phyloP scores from a whole-genome alignment of 371 early-diverging fungal genomes.

The Lichtheimia ramosa region DNA sequence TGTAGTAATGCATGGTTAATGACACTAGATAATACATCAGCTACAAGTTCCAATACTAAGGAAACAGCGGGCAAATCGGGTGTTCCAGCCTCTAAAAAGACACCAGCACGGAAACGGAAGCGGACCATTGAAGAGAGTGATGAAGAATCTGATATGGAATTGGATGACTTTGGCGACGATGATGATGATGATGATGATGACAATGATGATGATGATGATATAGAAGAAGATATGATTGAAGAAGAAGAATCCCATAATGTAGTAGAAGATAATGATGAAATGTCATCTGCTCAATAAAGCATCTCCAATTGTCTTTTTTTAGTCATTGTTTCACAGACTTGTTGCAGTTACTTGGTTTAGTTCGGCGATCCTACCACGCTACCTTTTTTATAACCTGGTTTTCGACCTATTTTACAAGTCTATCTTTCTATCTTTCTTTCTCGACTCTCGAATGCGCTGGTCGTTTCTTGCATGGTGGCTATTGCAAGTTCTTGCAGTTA shows the following conservation, averaged over 20 bases:
- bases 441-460: no score
- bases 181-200: constrained; percentile 1
- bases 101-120: constrained; percentile 4
- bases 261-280: not conserved
- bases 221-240: constrained; percentile 1
- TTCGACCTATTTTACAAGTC: no score
- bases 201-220: constrained; percentile 2
- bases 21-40: not conserved
- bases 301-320: no score
- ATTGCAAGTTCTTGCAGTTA: no score
- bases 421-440: no score
- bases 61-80: not conserved
- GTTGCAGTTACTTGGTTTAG: no score
- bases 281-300: no score
- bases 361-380: no score
- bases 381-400: no score
- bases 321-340: no score
- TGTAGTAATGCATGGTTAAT: not conserved
- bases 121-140: not conserved
- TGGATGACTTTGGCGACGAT: not conserved
- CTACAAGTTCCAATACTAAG: not conserved
- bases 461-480: no score
- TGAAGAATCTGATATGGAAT: constrained; percentile 5
- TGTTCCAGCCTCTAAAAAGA: not conserved
- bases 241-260: not conserved